Percentiles rank a stretch among this genome's conserved stretches.
Conservation (phyloP, 306 rosid species). For the Dalbergia cultrata region DNA sequence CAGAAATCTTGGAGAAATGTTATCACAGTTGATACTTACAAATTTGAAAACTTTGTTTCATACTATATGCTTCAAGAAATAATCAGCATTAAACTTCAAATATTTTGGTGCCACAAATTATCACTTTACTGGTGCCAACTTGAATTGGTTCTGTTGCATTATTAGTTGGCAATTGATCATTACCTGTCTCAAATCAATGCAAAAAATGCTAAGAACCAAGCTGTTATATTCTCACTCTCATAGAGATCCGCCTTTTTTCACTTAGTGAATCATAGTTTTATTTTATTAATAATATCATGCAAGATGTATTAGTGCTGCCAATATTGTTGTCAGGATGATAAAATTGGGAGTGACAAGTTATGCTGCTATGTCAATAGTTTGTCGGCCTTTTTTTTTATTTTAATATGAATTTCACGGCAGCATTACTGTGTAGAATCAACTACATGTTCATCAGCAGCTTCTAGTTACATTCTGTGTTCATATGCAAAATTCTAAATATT, state of each 20-base stretch:
- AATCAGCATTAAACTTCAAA: neutral
- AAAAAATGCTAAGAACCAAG: neutral
- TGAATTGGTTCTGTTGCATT: constrained; percentile 27
- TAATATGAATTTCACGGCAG: constrained; percentile 26
- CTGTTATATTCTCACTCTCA: neutral
- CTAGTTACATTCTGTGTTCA: constrained; percentile 29
- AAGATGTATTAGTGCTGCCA: neutral
- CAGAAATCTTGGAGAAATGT: constrained; percentile 5
- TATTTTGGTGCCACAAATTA: neutral
- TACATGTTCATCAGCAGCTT: constrained; percentile 25
- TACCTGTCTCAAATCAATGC: neutral
- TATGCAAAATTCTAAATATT: constrained; percentile 18
- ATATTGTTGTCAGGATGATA: constrained; percentile 6
- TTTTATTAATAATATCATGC: neutral
- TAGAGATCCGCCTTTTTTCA: neutral
- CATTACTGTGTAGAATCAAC: constrained; percentile 11
- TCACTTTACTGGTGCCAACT: neutral
- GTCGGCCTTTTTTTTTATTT: constrained; percentile 1
- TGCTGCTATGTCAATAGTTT: neutral
- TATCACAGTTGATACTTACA: neutral
- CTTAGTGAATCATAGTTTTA: too few species aligned
- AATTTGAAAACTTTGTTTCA: constrained; percentile 1
- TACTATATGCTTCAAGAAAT: constrained; percentile 7
- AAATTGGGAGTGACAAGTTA: constrained; percentile 6
- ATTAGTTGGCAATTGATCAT: constrained; percentile 6